A percentile compares a stretch with the other conserved stretches of the same genome.
phyloP scores from a whole-genome alignment of 169 alveolate species.

The Prorocentrum cordatum region DNA sequence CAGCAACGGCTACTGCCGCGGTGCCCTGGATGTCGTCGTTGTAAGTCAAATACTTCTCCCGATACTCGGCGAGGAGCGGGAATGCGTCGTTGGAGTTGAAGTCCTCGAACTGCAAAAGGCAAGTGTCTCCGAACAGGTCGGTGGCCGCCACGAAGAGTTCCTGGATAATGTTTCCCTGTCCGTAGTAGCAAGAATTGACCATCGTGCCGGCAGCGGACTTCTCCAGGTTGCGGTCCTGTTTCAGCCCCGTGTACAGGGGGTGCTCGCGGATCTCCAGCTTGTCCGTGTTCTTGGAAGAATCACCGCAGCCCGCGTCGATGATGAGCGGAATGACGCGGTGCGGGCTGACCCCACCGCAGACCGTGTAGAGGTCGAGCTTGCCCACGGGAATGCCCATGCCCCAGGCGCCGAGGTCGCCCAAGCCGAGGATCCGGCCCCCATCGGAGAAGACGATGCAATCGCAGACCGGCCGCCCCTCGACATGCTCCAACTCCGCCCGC shows the following conservation, averaged over 20 bases:
- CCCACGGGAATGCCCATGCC: conserved; percentile 80
- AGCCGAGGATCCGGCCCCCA: conserved; percentile 78
- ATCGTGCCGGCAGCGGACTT: conserved; percentile 22
- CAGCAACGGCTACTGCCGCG: conserved; percentile 76
- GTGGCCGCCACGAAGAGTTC: conserved; percentile 65
- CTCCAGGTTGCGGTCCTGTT: not conserved
- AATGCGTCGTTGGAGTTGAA: conserved; percentile 64
- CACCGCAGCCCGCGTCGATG: conserved; percentile 48
- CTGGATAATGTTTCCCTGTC: not conserved
- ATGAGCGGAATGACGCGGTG: conserved; percentile 23
- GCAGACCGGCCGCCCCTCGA: conserved; percentile 1
- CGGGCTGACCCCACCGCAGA: conserved; percentile 59
- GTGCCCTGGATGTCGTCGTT: conserved; percentile 78
- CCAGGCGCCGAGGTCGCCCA: conserved; percentile 78
- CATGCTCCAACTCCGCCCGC: conserved; percentile 47
- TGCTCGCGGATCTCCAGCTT: conserved; percentile 25
- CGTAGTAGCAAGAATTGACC: conserved; percentile 44
- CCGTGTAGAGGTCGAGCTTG: conserved; percentile 75
- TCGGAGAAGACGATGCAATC: conserved; percentile 78
- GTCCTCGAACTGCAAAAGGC: conserved; percentile 60
- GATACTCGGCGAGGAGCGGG: conserved; percentile 23
- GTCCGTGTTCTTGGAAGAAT: conserved; percentile 35
- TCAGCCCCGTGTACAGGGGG: conserved; percentile 31
- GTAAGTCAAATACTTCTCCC: conserved; percentile 72
- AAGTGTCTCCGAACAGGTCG: conserved; percentile 24